These are phyloP conservation scores for Telfairia occidentalis DNA, from an alignment of 331 rosid species.

Conservation along the genomic window DNA sequence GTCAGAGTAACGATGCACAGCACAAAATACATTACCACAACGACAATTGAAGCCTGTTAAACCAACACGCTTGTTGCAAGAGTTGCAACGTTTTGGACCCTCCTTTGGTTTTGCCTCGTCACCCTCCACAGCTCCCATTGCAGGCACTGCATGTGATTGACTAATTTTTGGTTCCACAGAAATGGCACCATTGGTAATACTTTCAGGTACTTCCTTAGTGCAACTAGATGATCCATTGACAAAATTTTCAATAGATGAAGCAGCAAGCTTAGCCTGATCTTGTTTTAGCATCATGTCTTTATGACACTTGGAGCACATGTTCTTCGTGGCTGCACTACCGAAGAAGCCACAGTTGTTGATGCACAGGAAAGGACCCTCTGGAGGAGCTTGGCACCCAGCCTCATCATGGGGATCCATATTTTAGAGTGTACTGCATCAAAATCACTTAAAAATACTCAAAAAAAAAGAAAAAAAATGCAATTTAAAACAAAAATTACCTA, in stretches of 20 bases:
- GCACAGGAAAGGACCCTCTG: slow-evolving; percentile 78
- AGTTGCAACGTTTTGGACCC: slow-evolving; percentile 75
- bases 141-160: slow-evolving; percentile 27
- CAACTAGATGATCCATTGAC: slow-evolving; percentile 69
- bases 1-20: slow-evolving; percentile 83
- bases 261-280: slow-evolving; percentile 83
- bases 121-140: slow-evolving; percentile 32
- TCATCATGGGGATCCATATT: slow-evolving; percentile 68
- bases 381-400: slow-evolving; percentile 87
- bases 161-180: slow-evolving; percentile 39
- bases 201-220: slow-evolving; percentile 31
- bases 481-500: neutral
- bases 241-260: slow-evolving; percentile 65
- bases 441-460: slow-evolving; percentile 8
- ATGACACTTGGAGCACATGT: slow-evolving; percentile 96
- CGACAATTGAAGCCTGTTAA: slow-evolving; percentile 84
- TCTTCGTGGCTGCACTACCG: slow-evolving; percentile 81
- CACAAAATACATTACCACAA: slow-evolving; percentile 65
- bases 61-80: slow-evolving; percentile 84
- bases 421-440: slow-evolving; percentile 38
- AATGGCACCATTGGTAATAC: slow-evolving; percentile 25
- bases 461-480: neutral
- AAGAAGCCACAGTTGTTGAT: slow-evolving; percentile 86
- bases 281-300: slow-evolving; percentile 68
- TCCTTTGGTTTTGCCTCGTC: slow-evolving; percentile 51